Percentiles rank a stretch among this genome's conserved stretches.
Evolutionary conservation across 2,329 filamentous ascomycete genomes (phyloP).

Genomic region (Paecilomyces formosus): DNA sequence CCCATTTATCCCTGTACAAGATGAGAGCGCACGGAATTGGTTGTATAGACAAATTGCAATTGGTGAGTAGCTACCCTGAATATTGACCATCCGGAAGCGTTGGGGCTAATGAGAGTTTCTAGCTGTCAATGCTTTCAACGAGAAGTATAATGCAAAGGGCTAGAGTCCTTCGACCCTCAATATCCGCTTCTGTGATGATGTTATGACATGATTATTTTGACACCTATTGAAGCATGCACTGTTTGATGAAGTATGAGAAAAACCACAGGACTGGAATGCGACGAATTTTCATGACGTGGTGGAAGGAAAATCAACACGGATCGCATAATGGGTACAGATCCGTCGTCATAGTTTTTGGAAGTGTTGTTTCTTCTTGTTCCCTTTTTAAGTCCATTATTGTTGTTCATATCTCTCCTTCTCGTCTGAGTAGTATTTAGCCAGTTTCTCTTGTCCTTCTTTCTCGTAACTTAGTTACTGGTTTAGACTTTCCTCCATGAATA

Average conservation of each 20-base stretch:
- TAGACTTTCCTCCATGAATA: not conserved
- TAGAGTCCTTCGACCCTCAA: slow-evolving; percentile 9
- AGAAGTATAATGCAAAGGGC: slow-evolving; percentile 57
- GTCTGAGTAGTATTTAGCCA: not conserved
- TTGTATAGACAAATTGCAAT: slow-evolving; percentile 59
- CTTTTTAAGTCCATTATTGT: not conserved
- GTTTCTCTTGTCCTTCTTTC: not conserved
- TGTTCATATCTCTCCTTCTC: not conserved
- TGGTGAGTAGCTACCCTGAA: slow-evolving; percentile 26
- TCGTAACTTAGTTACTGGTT: not conserved
- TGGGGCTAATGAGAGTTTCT: not conserved
- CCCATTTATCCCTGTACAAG: slow-evolving; percentile 88
- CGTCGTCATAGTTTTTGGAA: not conserved
- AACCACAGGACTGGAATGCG: not conserved
- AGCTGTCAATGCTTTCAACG: slow-evolving; percentile 61
- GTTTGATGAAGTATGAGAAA: not conserved
- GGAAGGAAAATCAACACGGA: not conserved
- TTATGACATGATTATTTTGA: not conserved
- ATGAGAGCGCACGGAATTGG: slow-evolving; percentile 68
- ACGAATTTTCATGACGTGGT: not conserved
- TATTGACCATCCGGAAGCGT: not conserved
- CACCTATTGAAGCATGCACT: not conserved
- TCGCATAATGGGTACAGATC: not conserved
- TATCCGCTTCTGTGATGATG: not conserved
- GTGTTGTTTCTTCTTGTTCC: not conserved